phyloP scores from a whole-genome alignment of 2,329 filamentous ascomycete species.

The Hymenoscyphus albidus region DNA sequence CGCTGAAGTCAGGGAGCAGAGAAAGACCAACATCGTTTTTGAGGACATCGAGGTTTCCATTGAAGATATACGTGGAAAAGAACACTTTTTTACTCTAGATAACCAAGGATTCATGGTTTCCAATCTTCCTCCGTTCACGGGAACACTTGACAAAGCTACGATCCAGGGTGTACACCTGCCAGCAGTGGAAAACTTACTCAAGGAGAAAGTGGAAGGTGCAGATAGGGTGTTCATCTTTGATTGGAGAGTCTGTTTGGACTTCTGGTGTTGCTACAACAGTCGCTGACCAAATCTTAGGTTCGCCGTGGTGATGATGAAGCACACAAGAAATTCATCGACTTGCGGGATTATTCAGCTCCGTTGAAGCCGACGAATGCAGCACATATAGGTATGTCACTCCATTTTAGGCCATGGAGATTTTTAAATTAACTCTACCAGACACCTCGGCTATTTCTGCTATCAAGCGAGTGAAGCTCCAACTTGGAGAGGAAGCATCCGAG shows the following conservation, averaged over 20 bases:
- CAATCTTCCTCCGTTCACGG: neutral
- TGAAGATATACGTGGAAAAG: slow-evolving; percentile 11
- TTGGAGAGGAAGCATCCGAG: neutral
- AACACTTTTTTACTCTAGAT: slow-evolving; percentile 7
- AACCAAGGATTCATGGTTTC: slow-evolving; percentile 10
- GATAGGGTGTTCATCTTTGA: slow-evolving; percentile 10
- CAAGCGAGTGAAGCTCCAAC: neutral
- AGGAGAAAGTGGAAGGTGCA: slow-evolving; percentile 9
- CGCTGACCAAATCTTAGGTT: neutral
- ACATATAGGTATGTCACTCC: neutral
- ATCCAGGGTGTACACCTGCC: slow-evolving; percentile 6
- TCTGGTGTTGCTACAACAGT: neutral
- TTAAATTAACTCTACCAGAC: neutral
- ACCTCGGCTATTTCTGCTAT: neutral
- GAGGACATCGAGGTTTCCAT: slow-evolving; percentile 10
- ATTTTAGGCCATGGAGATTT: neutral
- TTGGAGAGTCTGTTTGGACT: slow-evolving; percentile 5
- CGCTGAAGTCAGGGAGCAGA: slow-evolving; percentile 7
- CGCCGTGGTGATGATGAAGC: neutral
- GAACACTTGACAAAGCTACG: neutral
- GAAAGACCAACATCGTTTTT: slow-evolving; percentile 14
- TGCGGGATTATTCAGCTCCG: neutral
- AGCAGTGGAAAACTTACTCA: slow-evolving; percentile 1
- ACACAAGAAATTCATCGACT: neutral
- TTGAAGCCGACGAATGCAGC: neutral